Percentiles rank a stretch among this genome's conserved stretches.
phyloP scores from a whole-genome alignment of 495 filamentous ascomycete genomes.

The Daldinia grandis region DNA sequence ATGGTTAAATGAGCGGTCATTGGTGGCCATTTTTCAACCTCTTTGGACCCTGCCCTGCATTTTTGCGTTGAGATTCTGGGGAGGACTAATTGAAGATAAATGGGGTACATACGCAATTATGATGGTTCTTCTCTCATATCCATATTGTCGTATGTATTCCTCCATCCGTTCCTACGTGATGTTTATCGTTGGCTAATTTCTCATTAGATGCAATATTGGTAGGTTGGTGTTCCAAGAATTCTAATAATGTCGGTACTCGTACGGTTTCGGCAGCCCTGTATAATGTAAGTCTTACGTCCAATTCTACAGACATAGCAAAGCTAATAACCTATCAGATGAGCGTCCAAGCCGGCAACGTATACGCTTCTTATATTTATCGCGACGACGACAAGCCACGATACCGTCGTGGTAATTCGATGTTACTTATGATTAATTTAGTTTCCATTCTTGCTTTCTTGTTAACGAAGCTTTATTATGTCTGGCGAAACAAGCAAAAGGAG shows the following conservation, averaged over 20 bases:
- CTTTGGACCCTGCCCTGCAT: slow-evolving; percentile 67
- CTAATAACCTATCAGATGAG: slow-evolving; percentile 58
- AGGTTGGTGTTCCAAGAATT: slow-evolving; percentile 69
- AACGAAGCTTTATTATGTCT: slow-evolving; percentile 57
- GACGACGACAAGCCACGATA: slow-evolving; percentile 70
- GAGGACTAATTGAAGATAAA: slow-evolving; percentile 33
- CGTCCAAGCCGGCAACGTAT: slow-evolving; percentile 69
- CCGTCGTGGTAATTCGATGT: slow-evolving; percentile 68
- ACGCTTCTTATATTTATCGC: slow-evolving; percentile 62
- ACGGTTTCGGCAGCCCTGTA: slow-evolving; percentile 72
- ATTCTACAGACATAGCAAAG: slow-evolving; percentile 19
- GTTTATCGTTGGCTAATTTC: background rate
- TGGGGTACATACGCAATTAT: slow-evolving; percentile 66
- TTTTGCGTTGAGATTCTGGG: slow-evolving; percentile 58
- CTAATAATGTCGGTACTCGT: slow-evolving; percentile 72
- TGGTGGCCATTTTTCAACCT: slow-evolving; percentile 61
- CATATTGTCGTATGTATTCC: slow-evolving; percentile 46
- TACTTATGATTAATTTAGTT: slow-evolving; percentile 62
- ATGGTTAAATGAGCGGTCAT: slow-evolving; percentile 63
- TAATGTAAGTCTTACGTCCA: slow-evolving; percentile 49
- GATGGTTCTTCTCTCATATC: slow-evolving; percentile 60
- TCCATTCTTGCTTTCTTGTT: slow-evolving; percentile 47
- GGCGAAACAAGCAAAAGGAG: slow-evolving; percentile 53
- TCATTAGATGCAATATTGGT: slow-evolving; percentile 65
- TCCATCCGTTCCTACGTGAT: background rate